These are phyloP conservation scores for Phytophthora cactorum DNA, from an alignment of 352 stramenopile species.

Conservation along the genomic window DNA sequence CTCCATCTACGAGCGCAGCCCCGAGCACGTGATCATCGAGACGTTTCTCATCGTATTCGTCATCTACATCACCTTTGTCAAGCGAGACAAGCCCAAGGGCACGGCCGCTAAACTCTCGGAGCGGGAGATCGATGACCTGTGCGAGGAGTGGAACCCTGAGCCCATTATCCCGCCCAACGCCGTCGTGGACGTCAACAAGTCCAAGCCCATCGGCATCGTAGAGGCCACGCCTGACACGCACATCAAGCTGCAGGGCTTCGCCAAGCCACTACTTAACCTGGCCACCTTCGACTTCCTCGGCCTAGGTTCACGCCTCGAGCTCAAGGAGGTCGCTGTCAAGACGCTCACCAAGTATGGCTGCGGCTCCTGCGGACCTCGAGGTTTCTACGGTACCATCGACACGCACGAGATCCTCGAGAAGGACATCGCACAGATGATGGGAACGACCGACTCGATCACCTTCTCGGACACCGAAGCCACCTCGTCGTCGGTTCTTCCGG, in stretches of 20 bases:
- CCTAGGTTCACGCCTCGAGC: constrained; percentile 78
- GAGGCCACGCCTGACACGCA: constrained; percentile 81
- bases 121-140: constrained; percentile 91
- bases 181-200: constrained; percentile 39
- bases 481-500: constrained; percentile 94
- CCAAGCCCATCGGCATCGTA: constrained; percentile 74
- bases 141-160: constrained; percentile 90
- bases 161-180: constrained; percentile 77
- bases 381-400: constrained; percentile 99
- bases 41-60: constrained; percentile 97
- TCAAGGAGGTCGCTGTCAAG: constrained; percentile 90
- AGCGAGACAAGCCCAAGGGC: constrained; percentile 75
- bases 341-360: constrained; percentile 97
- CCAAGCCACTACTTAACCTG: constrained; percentile 92
- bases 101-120: constrained; percentile 72
- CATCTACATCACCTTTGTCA: constrained; percentile 93
- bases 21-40: constrained; percentile 97
- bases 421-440: constrained; percentile 91
- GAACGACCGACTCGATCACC: constrained; percentile 94
- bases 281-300: constrained; percentile 97
- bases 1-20: constrained; percentile 84
- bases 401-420: constrained; percentile 92
- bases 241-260: constrained; percentile 80
- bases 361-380: constrained; percentile 96
- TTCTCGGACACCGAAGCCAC: constrained; percentile 98